These are phyloP conservation scores for Tetrapisispora fleetii DNA, from an alignment of 805 yeast genomes.

Conservation along the genomic window DNA sequence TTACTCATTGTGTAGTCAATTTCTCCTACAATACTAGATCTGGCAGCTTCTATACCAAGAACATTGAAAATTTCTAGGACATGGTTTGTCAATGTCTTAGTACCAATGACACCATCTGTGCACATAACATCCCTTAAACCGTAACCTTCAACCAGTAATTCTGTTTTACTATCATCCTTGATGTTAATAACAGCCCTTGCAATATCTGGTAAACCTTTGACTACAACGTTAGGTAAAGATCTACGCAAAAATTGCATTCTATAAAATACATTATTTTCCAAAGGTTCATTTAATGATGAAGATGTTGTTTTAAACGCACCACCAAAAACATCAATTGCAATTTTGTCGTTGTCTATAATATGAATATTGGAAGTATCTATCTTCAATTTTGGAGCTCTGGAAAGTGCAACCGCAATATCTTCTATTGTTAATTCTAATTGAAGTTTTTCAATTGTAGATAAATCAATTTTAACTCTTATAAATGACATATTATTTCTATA, in stretches of 20 bases:
- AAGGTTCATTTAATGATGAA: slow-evolving; percentile 32
- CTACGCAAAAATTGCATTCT: slow-evolving; percentile 86
- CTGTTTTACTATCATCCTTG: slow-evolving; percentile 75
- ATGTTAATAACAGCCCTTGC: slow-evolving; percentile 95
- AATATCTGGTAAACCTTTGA: slow-evolving; percentile 85
- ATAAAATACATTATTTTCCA: slow-evolving; percentile 55
- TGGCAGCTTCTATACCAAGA: slow-evolving; percentile 95
- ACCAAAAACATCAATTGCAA: slow-evolving; percentile 50
- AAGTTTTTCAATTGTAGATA: slow-evolving; percentile 73
- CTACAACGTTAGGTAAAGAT: slow-evolving; percentile 75
- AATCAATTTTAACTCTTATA: slow-evolving; percentile 72
- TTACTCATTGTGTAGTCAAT: slow-evolving; percentile 96
- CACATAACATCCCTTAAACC: slow-evolving; percentile 94
- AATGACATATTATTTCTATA: slow-evolving; percentile 71
- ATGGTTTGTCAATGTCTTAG: slow-evolving; percentile 83
- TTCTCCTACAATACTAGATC: slow-evolving; percentile 85
- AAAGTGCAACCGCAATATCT: slow-evolving; percentile 75
- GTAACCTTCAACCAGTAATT: slow-evolving; percentile 92
- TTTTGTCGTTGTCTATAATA: slow-evolving; percentile 51
- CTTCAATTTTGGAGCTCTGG: slow-evolving; percentile 81
- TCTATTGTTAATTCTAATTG: slow-evolving; percentile 84
- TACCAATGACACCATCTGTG: slow-evolving; percentile 91
- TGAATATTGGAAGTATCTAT: slow-evolving; percentile 64
- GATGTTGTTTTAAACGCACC: slow-evolving; percentile 37
- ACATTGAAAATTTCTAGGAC: slow-evolving; percentile 81